Evolutionary conservation across 176 grass and related monocot species (phyloP), one percentile per base, ranked within the genome.

Genomic region (Typha latifolia): DNA sequence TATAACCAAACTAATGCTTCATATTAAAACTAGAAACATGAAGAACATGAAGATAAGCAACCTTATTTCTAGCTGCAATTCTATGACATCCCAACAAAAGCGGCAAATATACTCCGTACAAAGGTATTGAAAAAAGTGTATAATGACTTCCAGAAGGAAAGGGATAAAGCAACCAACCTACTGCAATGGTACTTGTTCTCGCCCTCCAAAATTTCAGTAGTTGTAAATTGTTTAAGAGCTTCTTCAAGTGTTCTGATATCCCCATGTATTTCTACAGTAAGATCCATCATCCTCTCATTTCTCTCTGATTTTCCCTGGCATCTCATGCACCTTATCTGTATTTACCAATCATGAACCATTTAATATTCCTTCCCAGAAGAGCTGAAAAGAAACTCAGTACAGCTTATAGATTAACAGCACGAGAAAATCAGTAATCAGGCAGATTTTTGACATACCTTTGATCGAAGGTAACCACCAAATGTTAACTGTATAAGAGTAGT

Each of bases 281-380:
- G 73, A 75, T 75, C 73, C 73, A 75, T 75, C 73, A 75, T 67
- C 19, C 63, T 29, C 51, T 75, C 73, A 75, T 65, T 29, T 27
- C 13, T 8, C 63, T 75, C 73, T 43, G 73, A 75, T 75, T n/a
- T 75, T 49, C n/a, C 34, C 12, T 15, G 18, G 50, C 73, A 75
- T 63, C 64, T 75, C 73, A 75, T 55, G 53, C 73, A 75, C 50
- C 51, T 64, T 47, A 75, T 75, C 73, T 75, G 51, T 23, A 67
- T 57, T 66, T 53, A 53, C 50, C 62, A 67, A 57, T 22, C 20
- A 50, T 6, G 20, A 59, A 59, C 53, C 16, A 59, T 59, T 59
- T 59, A 59, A 6, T 22, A 59, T 19, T 59, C 51, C 19, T 21
- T 22, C 16, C 20, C 16, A 21, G 53, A 10, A 59, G n/a, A 59